Evolutionary conservation across 768 basidiomycete species (phyloP), one percentile per base, ranked within the genome.

Genomic region (Pleurotus platypus): DNA sequence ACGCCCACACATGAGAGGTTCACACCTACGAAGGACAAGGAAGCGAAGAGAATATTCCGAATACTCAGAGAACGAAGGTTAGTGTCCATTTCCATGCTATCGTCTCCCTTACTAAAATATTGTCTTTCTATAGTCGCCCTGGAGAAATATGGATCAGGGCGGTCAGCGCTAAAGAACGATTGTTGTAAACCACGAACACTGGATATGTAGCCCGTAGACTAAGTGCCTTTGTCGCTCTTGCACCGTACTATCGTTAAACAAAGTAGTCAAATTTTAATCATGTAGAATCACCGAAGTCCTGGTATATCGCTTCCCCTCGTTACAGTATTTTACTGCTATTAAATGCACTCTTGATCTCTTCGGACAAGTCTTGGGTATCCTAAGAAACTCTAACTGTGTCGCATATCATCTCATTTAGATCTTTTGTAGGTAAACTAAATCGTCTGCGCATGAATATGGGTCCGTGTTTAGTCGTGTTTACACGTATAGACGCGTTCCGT

Each of bases 11-110:
- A 42, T 69, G 62, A 72, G 66, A 66, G 66, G 71, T 30, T 70
- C 69, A 20, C 73, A 69, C 47, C 76, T 60, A 42, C 22, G 16
- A 60, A 70, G 24, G 72, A 73, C 15, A 70, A 70, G 57, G 81
- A 79, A 20, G 72, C 71, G n/a, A 78, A 73, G 61, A 74, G 74
- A 59, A 84, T 87, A 18, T 94, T 84, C 70, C 74, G 89, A 53
- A 83, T 94, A 51, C 65, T 94, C 64, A 76, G 92, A 49, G 92
- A 90, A 70, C 84, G 81, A 71, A 92, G 90, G 90, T 84, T n/a
- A 13, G 76, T 71, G 22, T 22, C 9, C 46, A 22, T 49, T 45
- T 58, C 57, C 15, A 2, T 9, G 49, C 45, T 42, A 48, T 57
- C 55, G n/a, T 56, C 15, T 35, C 61, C 57, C 16, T 58, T 57